Evolutionary conservation across 305 asterid species (phyloP).

Genomic region (Solanum aculeatissimum): DNA sequence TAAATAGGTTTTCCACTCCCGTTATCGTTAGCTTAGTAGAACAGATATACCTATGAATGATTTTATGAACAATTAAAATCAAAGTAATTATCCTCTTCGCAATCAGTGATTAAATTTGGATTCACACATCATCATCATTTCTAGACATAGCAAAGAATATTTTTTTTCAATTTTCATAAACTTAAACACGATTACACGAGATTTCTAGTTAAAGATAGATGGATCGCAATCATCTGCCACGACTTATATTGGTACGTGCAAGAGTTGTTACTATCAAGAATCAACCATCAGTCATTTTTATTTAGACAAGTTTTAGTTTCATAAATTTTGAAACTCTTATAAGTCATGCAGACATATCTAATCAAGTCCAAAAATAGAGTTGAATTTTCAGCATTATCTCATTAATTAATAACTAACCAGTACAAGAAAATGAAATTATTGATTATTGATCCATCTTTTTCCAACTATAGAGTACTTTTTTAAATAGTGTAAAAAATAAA

Average conservation of each 20-base stretch:
- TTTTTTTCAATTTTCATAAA: neutral
- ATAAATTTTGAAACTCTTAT: neutral
- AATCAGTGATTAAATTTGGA: neutral
- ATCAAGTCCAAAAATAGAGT: neutral
- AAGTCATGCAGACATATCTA: neutral
- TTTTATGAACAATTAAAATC: neutral
- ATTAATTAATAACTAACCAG: neutral
- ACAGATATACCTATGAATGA: neutral
- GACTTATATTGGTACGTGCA: neutral
- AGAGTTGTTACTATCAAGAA: neutral
- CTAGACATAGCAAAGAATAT: accelerated
- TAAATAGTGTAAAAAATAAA: neutral
- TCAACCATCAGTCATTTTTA: neutral
- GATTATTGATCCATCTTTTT: neutral
- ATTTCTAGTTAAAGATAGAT: accelerated
- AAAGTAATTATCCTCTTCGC: neutral
- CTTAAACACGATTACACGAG: accelerated
- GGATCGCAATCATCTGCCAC: accelerated
- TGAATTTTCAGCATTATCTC: neutral
- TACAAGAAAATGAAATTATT: neutral
- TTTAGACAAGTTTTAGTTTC: neutral
- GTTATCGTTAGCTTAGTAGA: neutral
- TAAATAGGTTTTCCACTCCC: too few species aligned
- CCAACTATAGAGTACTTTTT: neutral
- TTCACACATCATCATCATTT: neutral